Base-by-base conservation (phyloP, 768 basidiomycete species). In the Lactarius vividus region DNA sequence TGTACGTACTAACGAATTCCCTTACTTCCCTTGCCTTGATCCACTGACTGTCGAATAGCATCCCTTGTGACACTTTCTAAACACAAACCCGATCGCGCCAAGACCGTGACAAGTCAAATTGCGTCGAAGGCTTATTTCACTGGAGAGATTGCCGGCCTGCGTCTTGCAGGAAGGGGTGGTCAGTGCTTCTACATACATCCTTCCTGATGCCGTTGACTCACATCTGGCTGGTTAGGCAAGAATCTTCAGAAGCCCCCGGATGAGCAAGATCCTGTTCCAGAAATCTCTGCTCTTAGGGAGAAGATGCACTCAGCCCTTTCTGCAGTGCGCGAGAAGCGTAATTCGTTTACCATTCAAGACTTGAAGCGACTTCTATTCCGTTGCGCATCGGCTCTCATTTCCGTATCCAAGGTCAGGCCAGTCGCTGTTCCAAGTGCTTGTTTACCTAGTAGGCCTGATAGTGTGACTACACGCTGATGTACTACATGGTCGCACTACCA, bases 111-210 rank as follows among this genome's bases (percentile, higher is more conserved):
- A 0, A 91, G 88, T 69, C 92, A 98, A 72, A 85, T 97, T 63
- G 89, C 94, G 0, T 89, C 90, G 46, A 96, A 96, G 73, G 88
- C 88, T n/a, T 94, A 94, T 74, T 98, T 87, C 72, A 82, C 85
- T 26, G 95, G 95, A 31, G 94, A 98, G 75, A 86, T 87, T 8
- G 90, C 88, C 40, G 94, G 94, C 39, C 81, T 93, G 57, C 82
- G 88, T 11, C 77, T 94, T 28, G 88, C 90, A 10, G 84, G 85
- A 54, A 79, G 84, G 64, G 81, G 84, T 75, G 84, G 93, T 87
- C 60, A 59, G 82, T 70, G n/a, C 42, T 20, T 13, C 61, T 44
- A 57, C 4, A 29, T 44, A 57, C 4, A 28, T 4, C 11, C 10
- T 23, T 42, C 8, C 26, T 39, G 18, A 20, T 23, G 20, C 11